phyloP scores from a whole-genome alignment of 2,329 filamentous ascomycete species.

The Lecanoromycetidae sp. region DNA sequence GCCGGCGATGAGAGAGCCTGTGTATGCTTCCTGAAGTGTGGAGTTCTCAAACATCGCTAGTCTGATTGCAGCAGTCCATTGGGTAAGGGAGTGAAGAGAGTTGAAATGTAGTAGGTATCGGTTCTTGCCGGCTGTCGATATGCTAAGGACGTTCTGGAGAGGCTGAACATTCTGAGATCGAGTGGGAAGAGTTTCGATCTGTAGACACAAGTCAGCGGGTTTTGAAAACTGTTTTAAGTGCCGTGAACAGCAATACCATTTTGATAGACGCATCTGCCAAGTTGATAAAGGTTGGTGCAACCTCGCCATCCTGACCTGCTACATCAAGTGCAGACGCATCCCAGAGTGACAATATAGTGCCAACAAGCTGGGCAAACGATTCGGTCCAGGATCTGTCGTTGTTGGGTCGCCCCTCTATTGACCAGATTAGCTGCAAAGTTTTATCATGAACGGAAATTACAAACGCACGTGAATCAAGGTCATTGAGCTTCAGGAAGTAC shows the following conservation, averaged over 20 bases:
- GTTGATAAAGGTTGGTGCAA: constrained; percentile 88
- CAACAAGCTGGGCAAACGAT: constrained; percentile 92
- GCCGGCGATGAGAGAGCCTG: constrained; percentile 84
- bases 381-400: constrained; percentile 84
- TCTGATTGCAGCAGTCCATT: constrained; percentile 92
- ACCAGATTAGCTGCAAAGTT: constrained; percentile 23
- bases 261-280: constrained; percentile 94
- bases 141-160: constrained; percentile 85
- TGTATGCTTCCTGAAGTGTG: constrained; percentile 90
- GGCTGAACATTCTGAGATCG: constrained; percentile 64
- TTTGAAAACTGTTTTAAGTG: background rate
- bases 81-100: constrained; percentile 78
- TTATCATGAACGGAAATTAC: constrained; percentile 20
- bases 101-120: constrained; percentile 94
- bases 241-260: constrained; percentile 53
- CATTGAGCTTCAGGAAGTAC: constrained; percentile 92
- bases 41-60: constrained; percentile 91
- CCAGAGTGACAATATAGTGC: constrained; percentile 90
- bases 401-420: constrained; percentile 70
- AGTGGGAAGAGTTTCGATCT: constrained; percentile 85
- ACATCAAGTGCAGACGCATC: constrained; percentile 84
- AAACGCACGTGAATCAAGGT: constrained; percentile 75
- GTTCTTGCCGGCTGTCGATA: constrained; percentile 91
- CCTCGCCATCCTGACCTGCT: constrained; percentile 71
- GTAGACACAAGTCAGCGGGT: constrained; percentile 9